Evolutionary conservation across 441 rosid species (phyloP).

Genomic region (Pelargonium hybrid): DNA sequence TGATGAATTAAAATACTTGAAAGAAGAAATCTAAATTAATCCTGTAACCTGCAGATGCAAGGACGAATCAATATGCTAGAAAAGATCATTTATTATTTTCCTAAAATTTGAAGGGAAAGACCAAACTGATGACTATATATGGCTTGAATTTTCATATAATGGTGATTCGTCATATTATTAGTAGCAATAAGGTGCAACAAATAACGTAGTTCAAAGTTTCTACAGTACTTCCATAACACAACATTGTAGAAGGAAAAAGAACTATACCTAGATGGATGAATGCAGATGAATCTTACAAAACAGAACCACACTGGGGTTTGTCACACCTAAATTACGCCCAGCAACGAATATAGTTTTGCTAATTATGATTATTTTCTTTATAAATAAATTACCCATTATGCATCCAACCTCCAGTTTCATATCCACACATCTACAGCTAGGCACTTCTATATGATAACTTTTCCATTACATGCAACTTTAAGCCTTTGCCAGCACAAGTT

Average conservation of each 20-base stretch:
- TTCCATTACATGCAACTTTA: background rate
- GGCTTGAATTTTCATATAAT: background rate
- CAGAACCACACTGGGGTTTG: background rate
- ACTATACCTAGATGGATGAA: background rate
- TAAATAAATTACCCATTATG: background rate
- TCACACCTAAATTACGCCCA: background rate
- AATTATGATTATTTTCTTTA: background rate
- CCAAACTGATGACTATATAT: background rate
- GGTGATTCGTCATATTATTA: background rate
- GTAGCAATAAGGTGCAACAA: background rate
- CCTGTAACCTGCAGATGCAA: constrained; percentile 1
- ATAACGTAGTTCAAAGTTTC: background rate
- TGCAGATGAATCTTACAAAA: background rate
- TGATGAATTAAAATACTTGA: constrained; percentile 3
- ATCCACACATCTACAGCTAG: background rate
- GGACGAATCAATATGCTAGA: background rate
- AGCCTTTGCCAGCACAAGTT: background rate
- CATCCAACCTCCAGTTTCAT: background rate
- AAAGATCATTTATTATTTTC: background rate
- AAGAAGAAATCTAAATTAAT: constrained; percentile 12
- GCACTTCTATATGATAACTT: background rate
- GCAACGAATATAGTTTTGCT: too few species aligned
- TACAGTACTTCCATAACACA: background rate
- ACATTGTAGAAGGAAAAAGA: background rate
- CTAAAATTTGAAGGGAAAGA: background rate